phyloP scores from a whole-genome alignment of 192 early-diverging fungal genomes.

The Podila clonocystis region DNA sequence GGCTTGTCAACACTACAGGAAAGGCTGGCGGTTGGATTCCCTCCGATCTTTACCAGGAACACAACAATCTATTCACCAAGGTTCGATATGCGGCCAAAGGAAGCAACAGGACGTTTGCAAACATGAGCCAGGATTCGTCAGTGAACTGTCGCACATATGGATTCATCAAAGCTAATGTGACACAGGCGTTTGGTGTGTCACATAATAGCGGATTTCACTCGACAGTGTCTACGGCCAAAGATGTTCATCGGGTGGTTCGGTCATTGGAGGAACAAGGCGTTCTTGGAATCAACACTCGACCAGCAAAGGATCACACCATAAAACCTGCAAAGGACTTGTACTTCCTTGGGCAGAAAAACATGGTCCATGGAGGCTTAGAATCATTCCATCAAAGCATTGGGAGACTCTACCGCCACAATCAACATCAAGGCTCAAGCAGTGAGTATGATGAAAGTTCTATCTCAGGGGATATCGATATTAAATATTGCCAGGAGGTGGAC shows the following conservation, averaged over 20 bases:
- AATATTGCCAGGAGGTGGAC: conserved; percentile 1
- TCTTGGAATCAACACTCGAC: conserved; percentile 10
- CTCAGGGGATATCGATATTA: background rate
- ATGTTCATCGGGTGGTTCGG: background rate
- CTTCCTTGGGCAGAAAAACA: conserved; percentile 4
- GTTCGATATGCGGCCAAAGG: conserved; percentile 3
- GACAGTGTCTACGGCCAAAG: background rate
- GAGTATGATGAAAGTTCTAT: conserved; percentile 1
- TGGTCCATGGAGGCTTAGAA: background rate
- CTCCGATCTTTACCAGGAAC: conserved; percentile 6
- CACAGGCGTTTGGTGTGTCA: background rate
- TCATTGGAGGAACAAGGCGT: background rate
- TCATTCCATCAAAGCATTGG: conserved; percentile 7
- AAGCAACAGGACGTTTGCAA: background rate
- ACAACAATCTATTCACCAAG: conserved; percentile 9
- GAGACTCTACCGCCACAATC: background rate
- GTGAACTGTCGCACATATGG: conserved; percentile 2
- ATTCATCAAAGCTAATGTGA: background rate
- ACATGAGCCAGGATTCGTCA: background rate
- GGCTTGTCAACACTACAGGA: conserved; percentile 14
- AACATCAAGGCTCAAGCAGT: conserved; percentile 2
- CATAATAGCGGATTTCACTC: background rate
- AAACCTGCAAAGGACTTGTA: conserved; percentile 3
- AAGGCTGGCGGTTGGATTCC: conserved; percentile 8
- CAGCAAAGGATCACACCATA: conserved; percentile 6